These are phyloP conservation scores for Scedosporium dehoogii DNA, from an alignment of 2,329 filamentous ascomycete genomes.

Conservation along the genomic window DNA sequence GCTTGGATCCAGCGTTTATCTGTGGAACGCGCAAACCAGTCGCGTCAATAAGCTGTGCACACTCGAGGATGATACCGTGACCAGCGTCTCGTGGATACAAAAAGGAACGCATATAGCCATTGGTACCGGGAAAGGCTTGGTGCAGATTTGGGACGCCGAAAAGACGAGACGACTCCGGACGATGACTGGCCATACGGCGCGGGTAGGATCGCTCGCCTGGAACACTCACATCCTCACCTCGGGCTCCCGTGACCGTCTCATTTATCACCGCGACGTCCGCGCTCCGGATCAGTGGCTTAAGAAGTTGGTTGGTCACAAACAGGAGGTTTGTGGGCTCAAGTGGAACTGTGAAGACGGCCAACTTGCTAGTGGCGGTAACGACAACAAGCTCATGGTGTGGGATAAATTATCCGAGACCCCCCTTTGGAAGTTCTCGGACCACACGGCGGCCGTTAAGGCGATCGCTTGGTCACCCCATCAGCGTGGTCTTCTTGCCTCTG, in stretches of 20 bases:
- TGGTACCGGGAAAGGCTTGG: constrained; percentile 85
- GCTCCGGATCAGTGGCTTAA: constrained; percentile 83
- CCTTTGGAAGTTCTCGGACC: constrained; percentile 86
- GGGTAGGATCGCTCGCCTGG: constrained; percentile 92
- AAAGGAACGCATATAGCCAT: constrained; percentile 93
- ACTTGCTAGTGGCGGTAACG: constrained; percentile 89
- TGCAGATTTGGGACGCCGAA: constrained; percentile 97
- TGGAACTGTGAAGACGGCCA: constrained; percentile 98
- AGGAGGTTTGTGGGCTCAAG: constrained; percentile 91
- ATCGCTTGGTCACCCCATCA: constrained; percentile 98
- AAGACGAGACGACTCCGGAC: constrained; percentile 75
- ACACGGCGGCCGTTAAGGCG: constrained; percentile 92
- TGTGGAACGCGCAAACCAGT: constrained; percentile 93
- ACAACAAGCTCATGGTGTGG: constrained; percentile 99
- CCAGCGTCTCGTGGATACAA: constrained; percentile 97
- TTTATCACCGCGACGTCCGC: constrained; percentile 92
- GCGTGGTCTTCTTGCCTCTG: constrained; percentile 84
- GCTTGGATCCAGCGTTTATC: constrained; percentile 85
- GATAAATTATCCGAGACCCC: constrained; percentile 90
- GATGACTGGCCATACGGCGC: constrained; percentile 92
- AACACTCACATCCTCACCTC: constrained; percentile 97
- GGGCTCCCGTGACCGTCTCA: constrained; percentile 83
- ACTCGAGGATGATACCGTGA: constrained; percentile 84
- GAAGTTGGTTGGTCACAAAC: constrained; percentile 87
- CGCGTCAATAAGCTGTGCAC: constrained; percentile 92